A percentile compares a stretch with the other conserved stretches of the same genome.
Conservation (phyloP, 371 early-diverging fungal species). For the Mortierella sp. region DNA sequence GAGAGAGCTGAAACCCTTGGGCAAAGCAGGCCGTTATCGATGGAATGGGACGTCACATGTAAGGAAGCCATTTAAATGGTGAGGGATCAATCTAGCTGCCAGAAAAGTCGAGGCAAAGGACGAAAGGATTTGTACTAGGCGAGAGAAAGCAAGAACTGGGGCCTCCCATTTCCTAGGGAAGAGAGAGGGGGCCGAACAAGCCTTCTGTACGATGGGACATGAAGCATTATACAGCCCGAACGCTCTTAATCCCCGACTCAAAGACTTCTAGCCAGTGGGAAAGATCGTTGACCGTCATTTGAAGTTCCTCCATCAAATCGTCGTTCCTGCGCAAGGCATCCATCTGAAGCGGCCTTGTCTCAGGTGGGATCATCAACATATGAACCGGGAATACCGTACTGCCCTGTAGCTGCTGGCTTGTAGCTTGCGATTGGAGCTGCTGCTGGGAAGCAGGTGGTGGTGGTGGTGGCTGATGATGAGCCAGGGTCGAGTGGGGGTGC, state of each 20-base stretch:
- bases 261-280: constrained; percentile 55
- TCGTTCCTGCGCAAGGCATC: constrained; percentile 53
- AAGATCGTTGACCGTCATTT: constrained; percentile 50
- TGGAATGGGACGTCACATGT: no score
- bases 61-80: no score
- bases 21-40: no score
- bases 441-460: no score
- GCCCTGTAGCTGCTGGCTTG: neutral
- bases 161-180: neutral
- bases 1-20: no score
- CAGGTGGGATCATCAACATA: constrained; percentile 41
- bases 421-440: constrained; percentile 10
- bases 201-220: neutral
- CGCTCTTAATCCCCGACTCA: constrained; percentile 50
- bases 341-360: constrained; percentile 48
- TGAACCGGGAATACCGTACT: constrained; percentile 17
- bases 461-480: neutral
- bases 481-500: neutral
- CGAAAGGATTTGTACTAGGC: neutral
- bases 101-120: no score
- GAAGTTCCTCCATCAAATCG: constrained; percentile 52
- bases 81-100: no score
- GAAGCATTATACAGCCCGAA: constrained; percentile 17
- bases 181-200: neutral
- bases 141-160: neutral